A percentile compares a stretch with the other conserved stretches of the same genome.
Conservation (phyloP, 2,329 filamentous ascomycete species). For the Aspergillus ibericus region DNA sequence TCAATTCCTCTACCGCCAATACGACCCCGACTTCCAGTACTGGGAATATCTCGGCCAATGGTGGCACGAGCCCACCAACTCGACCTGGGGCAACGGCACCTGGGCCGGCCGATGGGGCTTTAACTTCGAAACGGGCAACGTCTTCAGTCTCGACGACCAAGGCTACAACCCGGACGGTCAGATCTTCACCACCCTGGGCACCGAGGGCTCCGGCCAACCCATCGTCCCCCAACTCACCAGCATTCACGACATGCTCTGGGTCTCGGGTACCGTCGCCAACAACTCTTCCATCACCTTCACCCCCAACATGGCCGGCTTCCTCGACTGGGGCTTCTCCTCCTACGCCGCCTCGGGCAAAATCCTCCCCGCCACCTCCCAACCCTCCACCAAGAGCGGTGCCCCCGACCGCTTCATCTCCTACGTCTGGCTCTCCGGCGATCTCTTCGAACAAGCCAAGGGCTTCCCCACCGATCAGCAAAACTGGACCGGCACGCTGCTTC, state of each 20-base stretch:
- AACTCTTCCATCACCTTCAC: conserved; percentile 13
- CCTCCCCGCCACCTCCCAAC: conserved; percentile 14
- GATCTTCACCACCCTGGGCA: conserved; percentile 19
- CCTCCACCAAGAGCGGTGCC: conserved; percentile 16
- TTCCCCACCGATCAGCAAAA: conserved; percentile 19
- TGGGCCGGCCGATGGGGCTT: conserved; percentile 22
- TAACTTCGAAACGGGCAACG: conserved; percentile 22
- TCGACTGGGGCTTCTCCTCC: conserved; percentile 20
- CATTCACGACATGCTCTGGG: conserved; percentile 23
- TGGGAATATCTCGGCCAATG: conserved; percentile 24
- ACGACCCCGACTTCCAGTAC: conserved; percentile 16
- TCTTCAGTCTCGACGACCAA: conserved; percentile 15
- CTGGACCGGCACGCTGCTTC: conserved; percentile 16
- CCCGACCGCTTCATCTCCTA: conserved; percentile 20
- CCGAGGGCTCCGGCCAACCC: conserved; percentile 14
- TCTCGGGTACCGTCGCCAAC: conserved; percentile 9
- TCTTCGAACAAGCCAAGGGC: conserved; percentile 9
- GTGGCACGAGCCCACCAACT: conserved; percentile 20
- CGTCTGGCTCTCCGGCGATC: conserved; percentile 19
- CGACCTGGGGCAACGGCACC: conserved; percentile 21
- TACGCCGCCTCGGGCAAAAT: conserved; percentile 23
- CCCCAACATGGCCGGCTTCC: conserved; percentile 21
- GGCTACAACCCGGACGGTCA: conserved; percentile 18
- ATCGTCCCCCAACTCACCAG: conserved; percentile 14
- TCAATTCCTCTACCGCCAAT: conserved; percentile 21